These are phyloP conservation scores for Areca catechu DNA, from an alignment of 176 grass and related monocot species.

Conservation along the genomic window DNA sequence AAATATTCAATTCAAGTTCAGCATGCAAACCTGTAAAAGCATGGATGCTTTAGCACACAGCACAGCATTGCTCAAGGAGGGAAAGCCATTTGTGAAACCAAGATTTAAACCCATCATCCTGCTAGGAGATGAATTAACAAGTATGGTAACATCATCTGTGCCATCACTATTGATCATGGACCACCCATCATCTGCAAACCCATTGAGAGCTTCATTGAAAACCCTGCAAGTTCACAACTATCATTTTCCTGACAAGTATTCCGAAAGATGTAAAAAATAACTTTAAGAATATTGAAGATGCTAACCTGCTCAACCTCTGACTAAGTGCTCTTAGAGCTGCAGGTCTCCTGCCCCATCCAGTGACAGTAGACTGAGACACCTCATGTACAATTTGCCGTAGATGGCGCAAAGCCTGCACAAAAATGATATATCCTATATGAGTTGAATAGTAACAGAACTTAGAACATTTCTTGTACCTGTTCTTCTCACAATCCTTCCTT, in stretches of 20 bases:
- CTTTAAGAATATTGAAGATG: background rate
- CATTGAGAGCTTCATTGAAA: slow-evolving; percentile 83
- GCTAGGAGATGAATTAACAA: slow-evolving; percentile 55
- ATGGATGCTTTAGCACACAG: slow-evolving; percentile 92
- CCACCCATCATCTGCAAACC: slow-evolving; percentile 89
- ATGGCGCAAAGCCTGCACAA: slow-evolving; percentile 69
- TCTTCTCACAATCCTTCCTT: too few species aligned
- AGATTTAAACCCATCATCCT: slow-evolving; percentile 48
- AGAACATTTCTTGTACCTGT: too few species aligned
- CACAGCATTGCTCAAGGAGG: slow-evolving; percentile 46
- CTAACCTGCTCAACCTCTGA: slow-evolving; percentile 77
- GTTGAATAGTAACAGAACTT: too few species aligned
- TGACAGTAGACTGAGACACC: slow-evolving; percentile 49
- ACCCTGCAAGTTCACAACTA: slow-evolving; percentile 32
- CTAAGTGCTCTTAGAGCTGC: slow-evolving; percentile 74
- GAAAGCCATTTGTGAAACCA: slow-evolving; percentile 38
- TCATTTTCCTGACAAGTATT: background rate
- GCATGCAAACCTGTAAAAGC: slow-evolving; percentile 59
- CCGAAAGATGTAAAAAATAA: background rate
- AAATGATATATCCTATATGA: too few species aligned
- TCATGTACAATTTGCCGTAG: slow-evolving; percentile 75
- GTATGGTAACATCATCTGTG: slow-evolving; percentile 66
- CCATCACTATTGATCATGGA: slow-evolving; percentile 53
- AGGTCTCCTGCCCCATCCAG: slow-evolving; percentile 69
- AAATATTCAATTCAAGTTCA: background rate